phyloP scores from a whole-genome alignment of 768 basidiomycete genomes.

The Lentinula boryana region DNA sequence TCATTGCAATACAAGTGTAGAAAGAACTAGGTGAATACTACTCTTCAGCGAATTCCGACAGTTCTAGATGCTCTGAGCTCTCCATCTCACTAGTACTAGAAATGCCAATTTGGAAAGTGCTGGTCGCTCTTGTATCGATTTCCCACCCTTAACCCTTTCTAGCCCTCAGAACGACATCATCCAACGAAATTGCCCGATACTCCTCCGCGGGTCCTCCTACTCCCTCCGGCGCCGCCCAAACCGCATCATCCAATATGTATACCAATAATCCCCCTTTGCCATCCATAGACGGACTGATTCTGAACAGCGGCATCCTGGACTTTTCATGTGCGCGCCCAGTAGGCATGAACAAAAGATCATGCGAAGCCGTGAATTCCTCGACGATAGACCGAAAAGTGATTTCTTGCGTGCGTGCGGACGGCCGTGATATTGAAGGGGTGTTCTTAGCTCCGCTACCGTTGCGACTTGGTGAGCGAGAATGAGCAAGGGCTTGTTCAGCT shows the following conservation, averaged over 20 bases:
- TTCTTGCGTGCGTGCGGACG: slow-evolving; percentile 60
- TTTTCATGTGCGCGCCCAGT: slow-evolving; percentile 78
- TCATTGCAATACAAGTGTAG: no score
- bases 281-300: slow-evolving; percentile 70
- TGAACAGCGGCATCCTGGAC: slow-evolving; percentile 87
- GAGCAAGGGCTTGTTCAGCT: slow-evolving; percentile 32
- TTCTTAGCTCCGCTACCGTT: slow-evolving; percentile 25
- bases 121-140: not conserved
- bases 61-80: no score
- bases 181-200: slow-evolving; percentile 75
- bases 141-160: slow-evolving; percentile 9
- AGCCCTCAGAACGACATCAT: slow-evolving; percentile 80
- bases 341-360: slow-evolving; percentile 88
- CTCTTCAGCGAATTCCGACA: no score
- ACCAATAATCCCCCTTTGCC: slow-evolving; percentile 85
- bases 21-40: no score
- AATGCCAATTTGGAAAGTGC: no score
- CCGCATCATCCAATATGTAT: slow-evolving; percentile 90
- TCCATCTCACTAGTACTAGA: no score
- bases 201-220: slow-evolving; percentile 48
- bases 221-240: slow-evolving; percentile 66
- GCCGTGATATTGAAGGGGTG: slow-evolving; percentile 20
- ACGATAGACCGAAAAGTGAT: slow-evolving; percentile 92
- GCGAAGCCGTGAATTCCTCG: slow-evolving; percentile 80
- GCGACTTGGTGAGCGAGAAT: slow-evolving; percentile 20